Percentiles rank a stretch among this genome's conserved stretches.
Evolutionary conservation across 2,329 filamentous ascomycete genomes (phyloP).

Genomic region (Fragosphaeria purpurea): DNA sequence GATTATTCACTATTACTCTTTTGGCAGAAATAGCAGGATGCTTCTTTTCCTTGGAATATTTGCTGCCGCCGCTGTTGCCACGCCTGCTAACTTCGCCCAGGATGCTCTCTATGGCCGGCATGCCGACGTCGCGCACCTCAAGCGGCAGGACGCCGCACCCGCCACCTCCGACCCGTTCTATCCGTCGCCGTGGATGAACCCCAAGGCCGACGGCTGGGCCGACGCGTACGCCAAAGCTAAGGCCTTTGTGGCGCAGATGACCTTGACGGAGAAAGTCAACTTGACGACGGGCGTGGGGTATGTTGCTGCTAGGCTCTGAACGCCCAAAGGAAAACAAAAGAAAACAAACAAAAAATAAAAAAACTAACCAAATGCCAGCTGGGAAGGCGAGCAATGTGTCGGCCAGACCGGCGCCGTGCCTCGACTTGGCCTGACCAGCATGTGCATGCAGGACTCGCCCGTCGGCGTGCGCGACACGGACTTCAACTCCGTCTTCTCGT

Average conservation of each 20-base stretch:
- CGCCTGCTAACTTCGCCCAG: slow-evolving; percentile 12
- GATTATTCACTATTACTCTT: not conserved
- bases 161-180: slow-evolving; percentile 53
- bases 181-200: slow-evolving; percentile 79
- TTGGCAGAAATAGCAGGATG: too few relatives aligned
- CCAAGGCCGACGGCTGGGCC: slow-evolving; percentile 60
- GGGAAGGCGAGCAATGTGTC: slow-evolving; percentile 63
- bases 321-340: too few relatives aligned
- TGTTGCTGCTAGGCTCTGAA: slow-evolving; percentile 24
- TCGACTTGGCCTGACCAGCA: slow-evolving; percentile 55
- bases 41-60: too few relatives aligned
- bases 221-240: slow-evolving; percentile 66
- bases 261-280: slow-evolving; percentile 84
- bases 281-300: slow-evolving; percentile 83
- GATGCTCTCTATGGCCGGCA: not conserved
- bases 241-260: slow-evolving; percentile 73
- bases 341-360: too few relatives aligned
- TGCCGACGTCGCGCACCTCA: slow-evolving; percentile 10
- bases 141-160: slow-evolving; percentile 9
- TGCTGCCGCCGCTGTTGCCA: not conserved
- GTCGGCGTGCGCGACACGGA: slow-evolving; percentile 69
- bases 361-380: slow-evolving; percentile 29
- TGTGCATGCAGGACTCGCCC: slow-evolving; percentile 85
- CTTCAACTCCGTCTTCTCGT: slow-evolving; percentile 72
- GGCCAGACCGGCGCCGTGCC: slow-evolving; percentile 65